Base-by-base conservation (phyloP, 306 rosid species). In the Aeschynomene evenia region DNA sequence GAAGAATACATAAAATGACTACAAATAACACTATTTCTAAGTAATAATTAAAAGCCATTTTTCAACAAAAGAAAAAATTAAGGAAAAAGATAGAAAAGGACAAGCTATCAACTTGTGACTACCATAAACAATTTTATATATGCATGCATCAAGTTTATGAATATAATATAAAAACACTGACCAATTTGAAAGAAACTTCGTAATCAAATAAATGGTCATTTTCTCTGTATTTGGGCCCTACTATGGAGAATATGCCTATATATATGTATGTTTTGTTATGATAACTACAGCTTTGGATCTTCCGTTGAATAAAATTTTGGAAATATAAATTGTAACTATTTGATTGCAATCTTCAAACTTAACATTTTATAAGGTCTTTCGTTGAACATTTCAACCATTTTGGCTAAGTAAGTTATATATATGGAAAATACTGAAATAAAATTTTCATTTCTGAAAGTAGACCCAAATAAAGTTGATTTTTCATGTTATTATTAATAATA, bases 331-430 rank as follows among this genome's bases (percentile, higher is more conserved):
- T 40, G 16, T 31, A 10, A 37, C 4, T 24, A 37, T 42, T 22
- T 33, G n/a, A n/a, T n/a, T n/a, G 39, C 23, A 33, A 28, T n/a
- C 37, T 71, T 21, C 18, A n/a, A n/a, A n/a, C 19, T 19, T n/a
- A n/a, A 16, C 33, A n/a, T 62, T 48, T 57, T 18, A 36, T 6
- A 6, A 7, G 7, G 3, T 24, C 34, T 36, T 40, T 1, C 14
- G 56, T 49, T 56, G 15, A 39, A 57, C 37, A 19, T 57, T 49
- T 45, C 60, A 64, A 70, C 48, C 68, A 12, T 51, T 42, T 57
- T 57, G 64, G 71, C 69, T 18, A 55, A 65, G 45, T 16, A n/a
- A n/a, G n/a, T n/a, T n/a, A n/a, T n/a, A n/a, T 50, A n/a, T 16
- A 58, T 55, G 19, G 12, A 67, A 63, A 73, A 16, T n/a, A 21